Base-by-base conservation (phyloP, 345 rosid genomes). In the Syzygium aqueum region DNA sequence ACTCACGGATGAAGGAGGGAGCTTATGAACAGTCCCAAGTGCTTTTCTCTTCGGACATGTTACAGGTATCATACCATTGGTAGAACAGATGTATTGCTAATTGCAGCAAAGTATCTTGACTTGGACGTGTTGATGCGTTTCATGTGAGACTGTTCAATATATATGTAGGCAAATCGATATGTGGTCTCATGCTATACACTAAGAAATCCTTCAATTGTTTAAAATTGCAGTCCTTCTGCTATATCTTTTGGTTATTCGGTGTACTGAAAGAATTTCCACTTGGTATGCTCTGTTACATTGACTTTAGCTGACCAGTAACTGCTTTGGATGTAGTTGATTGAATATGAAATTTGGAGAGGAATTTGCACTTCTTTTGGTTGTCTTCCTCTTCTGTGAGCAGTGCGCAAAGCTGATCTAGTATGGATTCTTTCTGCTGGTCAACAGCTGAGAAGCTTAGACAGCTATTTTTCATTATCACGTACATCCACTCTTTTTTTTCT, bases 1-100 rank as follows among this genome's bases (percentile, higher is more conserved):
- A 95, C 89, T 88, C 89, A 85, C 94, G 94, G 92, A 95, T 95
- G 99, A 94, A 92, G 89, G 94, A 93, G 49, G 99, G 98, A 90
- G 90, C 88, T 59, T 97, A 97, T 93, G 99, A 94, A 85, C 49
- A 27, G 28, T 92, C 94, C 16, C 99, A 96, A 84, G 16, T 56
- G 88, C 96, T 92, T 85, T 94, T 97, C 90, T 87, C 88, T 85
- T 87, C 90, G 8, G 98, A 97, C 93, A 87, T 96, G 86, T 93
- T 91, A 87, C 93, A 89, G 98, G 99, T 97, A 89, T 88, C 83
- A 83, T 89, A 10, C 37, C 80, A 73, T 73, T 73, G 80, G 80
- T 51, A 49, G 52, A 53, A 25, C 77, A 30, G 22, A 13, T 40
- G 25, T 28, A n/a, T 87, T 84, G 16, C 63, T 4, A 30, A 43